Base-by-base conservation (phyloP, 352 stramenopile genomes). In the Halophytophthora polymorphica region DNA sequence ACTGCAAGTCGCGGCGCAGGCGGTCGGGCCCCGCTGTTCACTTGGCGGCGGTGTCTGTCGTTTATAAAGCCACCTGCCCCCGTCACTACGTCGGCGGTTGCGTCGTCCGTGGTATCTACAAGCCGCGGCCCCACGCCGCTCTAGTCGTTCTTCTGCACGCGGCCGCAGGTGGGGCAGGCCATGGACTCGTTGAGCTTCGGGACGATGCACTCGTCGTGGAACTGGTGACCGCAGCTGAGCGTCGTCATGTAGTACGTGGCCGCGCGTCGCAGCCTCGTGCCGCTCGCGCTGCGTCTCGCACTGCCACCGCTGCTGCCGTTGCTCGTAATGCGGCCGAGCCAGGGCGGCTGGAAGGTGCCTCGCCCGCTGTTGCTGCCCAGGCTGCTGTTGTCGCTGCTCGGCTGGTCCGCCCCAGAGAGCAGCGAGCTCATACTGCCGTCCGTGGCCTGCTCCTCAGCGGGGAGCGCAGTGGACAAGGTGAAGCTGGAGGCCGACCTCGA, bases 201-300 rank as follows among this genome's bases (percentile, higher is more conserved):
- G 14, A 93, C 73, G 66, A 89, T 89, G 58, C 82, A 93, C 53
- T 93, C 81, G 55, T 91, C 81, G 58, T 91, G 81, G 56, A 91
- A 91, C 43, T 85, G 76, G 46, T 91, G 81, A 41, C 82, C 75
- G 17, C 82, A 93, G 33, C 66, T 70, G 17, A 93, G 66, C 38
- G 69, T 86, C 66, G 81, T 88, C 25, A 87, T 51, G 59, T 88
- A 89, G 47, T 86, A 73, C 28, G 69, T 73, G 22, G 51, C 51
- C 31, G 53, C 57, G 42, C 56, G 51, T 45, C 56, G 59, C 17
- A 58, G 64, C 45, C 63, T 71, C 2, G 40, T 46, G 33, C 34
- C 56, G 45, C 45, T 64, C 4, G 43, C 59, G 15, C 50, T 57
- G 2, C 42, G 46, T 48, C 42, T 31, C 21, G 34, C 34, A 17